Conservation (phyloP, 2,329 filamentous ascomycete species). For the Fusarium stilboides region DNA sequence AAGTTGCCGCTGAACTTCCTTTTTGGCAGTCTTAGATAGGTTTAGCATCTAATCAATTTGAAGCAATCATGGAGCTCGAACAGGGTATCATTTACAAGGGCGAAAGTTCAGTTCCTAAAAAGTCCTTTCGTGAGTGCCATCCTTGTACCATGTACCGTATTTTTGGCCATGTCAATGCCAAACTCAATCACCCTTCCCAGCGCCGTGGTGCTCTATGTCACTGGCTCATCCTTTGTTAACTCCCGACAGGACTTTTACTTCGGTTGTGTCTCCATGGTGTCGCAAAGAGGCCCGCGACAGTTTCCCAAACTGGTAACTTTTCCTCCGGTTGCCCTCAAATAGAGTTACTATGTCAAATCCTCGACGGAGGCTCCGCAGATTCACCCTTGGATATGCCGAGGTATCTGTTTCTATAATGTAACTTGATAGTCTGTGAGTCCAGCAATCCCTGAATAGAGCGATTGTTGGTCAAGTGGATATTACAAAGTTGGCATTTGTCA, state of each 20-base stretch:
- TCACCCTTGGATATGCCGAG: not conserved
- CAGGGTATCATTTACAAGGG: constrained; percentile 16
- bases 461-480: constrained; percentile 1
- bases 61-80: constrained; percentile 15
- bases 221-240: constrained; percentile 9
- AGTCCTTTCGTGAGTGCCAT: not conserved
- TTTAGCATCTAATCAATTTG: constrained; percentile 15
- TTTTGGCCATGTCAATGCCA: constrained; percentile 6
- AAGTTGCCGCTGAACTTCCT: not conserved
- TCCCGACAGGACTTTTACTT: not conserved
- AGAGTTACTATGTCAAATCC: not conserved
- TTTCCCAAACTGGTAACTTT: not conserved
- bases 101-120: not conserved
- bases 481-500: constrained; percentile 13
- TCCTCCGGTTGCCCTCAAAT: not conserved
- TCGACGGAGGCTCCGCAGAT: not conserved
- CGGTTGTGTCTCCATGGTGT: not conserved
- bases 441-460: not conserved
- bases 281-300: not conserved
- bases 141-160: constrained; percentile 1
- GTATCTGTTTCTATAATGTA: not conserved
- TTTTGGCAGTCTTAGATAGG: constrained; percentile 4
- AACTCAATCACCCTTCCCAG: constrained; percentile 17
- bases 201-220: constrained; percentile 4
- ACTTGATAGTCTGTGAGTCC: not conserved